Base-by-base conservation (phyloP, 331 rosid genomes). In the Arachis monticola region DNA sequence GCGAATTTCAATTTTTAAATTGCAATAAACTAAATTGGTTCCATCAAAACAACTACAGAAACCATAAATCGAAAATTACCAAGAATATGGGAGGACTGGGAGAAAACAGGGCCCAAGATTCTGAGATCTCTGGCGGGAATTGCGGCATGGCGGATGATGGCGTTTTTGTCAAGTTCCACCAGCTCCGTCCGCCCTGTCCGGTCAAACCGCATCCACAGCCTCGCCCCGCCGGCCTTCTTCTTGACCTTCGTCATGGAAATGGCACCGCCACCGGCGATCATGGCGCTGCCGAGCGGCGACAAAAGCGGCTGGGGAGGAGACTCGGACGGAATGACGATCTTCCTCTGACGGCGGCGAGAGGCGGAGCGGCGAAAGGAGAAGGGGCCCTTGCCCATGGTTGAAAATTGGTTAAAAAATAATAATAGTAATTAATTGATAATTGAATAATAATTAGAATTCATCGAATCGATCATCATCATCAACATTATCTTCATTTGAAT, bases 141-240 rank as follows among this genome's bases (percentile, higher is more conserved):
- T 40, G 81, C 84, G 38, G 96, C 93, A 11, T 87, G 89, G n/a
- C 85, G 91, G 65, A 92, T 82, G 45, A 94, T 90, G 4, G 93
- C 82, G 70, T 63, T 88, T 78, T 92, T 94, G 66, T 94, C 99
- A 77, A 83, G 87, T 83, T 92, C 96, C 3, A 86, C 82, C 6
- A 92, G 85, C 86, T 94, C 97, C 0, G 93, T 86, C 11, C 51
- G 67, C 2, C 97, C 97, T n/a, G 68, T 72, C 8, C 85, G 81
- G 59, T 92, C 96, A 52, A 94, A 83, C 40, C 93, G 84, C 97
- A 94, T 90, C 99, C 97, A 88, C 35, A 94, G 75, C 85, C 87
- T 83, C 27, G 88, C 78, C 17, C 94, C 94, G 0, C 87, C 92
- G 11, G 91, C 78, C 79, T 90, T 94, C 83, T 94, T 91, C 95